A percentile compares a stretch with the other conserved stretches of the same genome.
Conservation (phyloP, 768 basidiomycete genomes). For the Rhodocollybia butyracea region DNA sequence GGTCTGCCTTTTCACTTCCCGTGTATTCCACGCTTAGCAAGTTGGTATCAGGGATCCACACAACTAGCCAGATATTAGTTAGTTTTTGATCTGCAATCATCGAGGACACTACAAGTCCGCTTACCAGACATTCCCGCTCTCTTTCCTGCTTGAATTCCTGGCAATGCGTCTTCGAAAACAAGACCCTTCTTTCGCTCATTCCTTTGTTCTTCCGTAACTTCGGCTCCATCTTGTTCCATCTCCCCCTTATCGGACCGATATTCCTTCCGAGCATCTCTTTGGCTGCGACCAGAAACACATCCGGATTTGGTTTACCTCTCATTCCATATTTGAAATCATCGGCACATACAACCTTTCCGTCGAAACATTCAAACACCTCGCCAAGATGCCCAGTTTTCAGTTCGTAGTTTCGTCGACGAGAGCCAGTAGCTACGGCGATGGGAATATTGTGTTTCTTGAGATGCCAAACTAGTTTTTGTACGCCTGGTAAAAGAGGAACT, state of each 20-base stretch:
- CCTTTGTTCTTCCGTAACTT: slow-evolving; percentile 29
- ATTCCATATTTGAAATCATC: slow-evolving; percentile 57
- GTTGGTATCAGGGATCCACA: slow-evolving; percentile 83
- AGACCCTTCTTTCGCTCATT: slow-evolving; percentile 60
- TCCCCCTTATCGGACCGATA: slow-evolving; percentile 47
- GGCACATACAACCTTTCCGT: slow-evolving; percentile 63
- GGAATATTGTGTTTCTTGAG: slow-evolving; percentile 66
- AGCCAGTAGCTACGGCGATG: slow-evolving; percentile 81
- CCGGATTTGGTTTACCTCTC: slow-evolving; percentile 77
- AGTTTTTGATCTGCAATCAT: neutral
- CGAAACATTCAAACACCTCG: slow-evolving; percentile 60
- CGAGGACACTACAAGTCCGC: slow-evolving; percentile 12
- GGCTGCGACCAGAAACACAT: slow-evolving; percentile 78
- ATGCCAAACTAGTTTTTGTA: slow-evolving; percentile 63
- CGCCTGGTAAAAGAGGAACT: slow-evolving; percentile 73
- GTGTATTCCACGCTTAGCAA: slow-evolving; percentile 50
- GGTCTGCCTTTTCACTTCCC: slow-evolving; percentile 53
- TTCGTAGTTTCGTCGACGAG: slow-evolving; percentile 58
- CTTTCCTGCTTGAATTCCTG: slow-evolving; percentile 77
- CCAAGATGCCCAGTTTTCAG: slow-evolving; percentile 65
- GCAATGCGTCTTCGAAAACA: slow-evolving; percentile 80
- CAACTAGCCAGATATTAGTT: slow-evolving; percentile 38
- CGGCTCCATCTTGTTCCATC: slow-evolving; percentile 21
- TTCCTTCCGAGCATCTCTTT: slow-evolving; percentile 49
- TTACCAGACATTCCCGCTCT: slow-evolving; percentile 84